Evolutionary conservation across 1,284 basidiomycete species (phyloP), one percentile per base, ranked within the genome.

Genomic region (Cystobasidiaceae sp.): DNA sequence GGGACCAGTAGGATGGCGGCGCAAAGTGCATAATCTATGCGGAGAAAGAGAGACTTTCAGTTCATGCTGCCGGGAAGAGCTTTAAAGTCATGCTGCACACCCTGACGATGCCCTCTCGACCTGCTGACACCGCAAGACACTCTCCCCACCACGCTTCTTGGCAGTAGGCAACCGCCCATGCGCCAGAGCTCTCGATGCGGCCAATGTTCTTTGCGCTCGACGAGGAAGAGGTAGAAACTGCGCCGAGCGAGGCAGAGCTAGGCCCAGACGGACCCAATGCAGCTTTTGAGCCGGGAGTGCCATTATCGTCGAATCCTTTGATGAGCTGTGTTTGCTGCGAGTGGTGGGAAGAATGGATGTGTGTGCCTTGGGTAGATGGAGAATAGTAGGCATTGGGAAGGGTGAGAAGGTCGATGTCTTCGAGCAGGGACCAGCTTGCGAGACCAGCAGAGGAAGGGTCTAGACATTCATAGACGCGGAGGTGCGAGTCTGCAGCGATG

Each of bases 61-160:
- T 9, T 5, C 13, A 25, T 25, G 7, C n/a, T 9, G 28, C 11
- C 17, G 4, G 48, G 23, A 6, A 25, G n/a, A 68, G 66, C 66
- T 2, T 68, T 27, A 19, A 71, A 28, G 30, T 34, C 23, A 3
- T 76, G 76, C 2, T n/a, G 70, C 79, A 56, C 46, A 91, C 89
- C 77, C 92, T 89, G 49, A 94, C 80, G 17, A 84, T 77, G 0
- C 89, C 87, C 66, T 80, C 83, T 1, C 83, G 81, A 1, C 91
- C 91, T 56, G 83, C 83, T 1, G 85, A 84, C 0, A 84, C 85
- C 13, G 89, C 90, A 45, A 96, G 79, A 25, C 93, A 75, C 73
- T 92, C 88, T 0, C 93, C 92, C 90, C 91, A 93, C 77, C 91
- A 93, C 67, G 83, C 82, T 71, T 97, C 93, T 73, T 90, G 89